These are phyloP conservation scores for Aspergillus oerlinghausenensis DNA, from an alignment of 2,329 filamentous ascomycete genomes.

Conservation along the genomic window DNA sequence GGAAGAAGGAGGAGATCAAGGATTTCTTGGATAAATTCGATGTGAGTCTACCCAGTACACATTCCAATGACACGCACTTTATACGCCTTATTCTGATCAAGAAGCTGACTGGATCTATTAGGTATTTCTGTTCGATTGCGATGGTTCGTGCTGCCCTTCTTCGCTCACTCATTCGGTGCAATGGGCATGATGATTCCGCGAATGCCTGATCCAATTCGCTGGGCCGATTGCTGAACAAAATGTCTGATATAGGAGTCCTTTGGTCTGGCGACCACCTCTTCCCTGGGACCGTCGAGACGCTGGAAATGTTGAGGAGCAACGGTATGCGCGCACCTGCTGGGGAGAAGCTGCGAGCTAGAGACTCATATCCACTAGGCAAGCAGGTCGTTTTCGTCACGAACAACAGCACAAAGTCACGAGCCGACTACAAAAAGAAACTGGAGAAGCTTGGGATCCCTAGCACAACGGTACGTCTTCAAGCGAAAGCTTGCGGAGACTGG, in stretches of 20 bases:
- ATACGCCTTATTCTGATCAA: neutral
- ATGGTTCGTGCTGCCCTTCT: slow-evolving; percentile 59
- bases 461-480: slow-evolving; percentile 49
- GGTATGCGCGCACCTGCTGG: slow-evolving; percentile 47
- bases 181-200: slow-evolving; percentile 1
- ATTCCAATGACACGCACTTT: neutral
- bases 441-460: slow-evolving; percentile 73
- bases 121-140: slow-evolving; percentile 94
- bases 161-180: slow-evolving; percentile 1
- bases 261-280: slow-evolving; percentile 95
- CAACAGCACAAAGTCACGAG: slow-evolving; percentile 94
- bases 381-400: slow-evolving; percentile 95
- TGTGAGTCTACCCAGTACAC: slow-evolving; percentile 53
- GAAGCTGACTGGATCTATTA: slow-evolving; percentile 36
- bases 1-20: slow-evolving; percentile 69
- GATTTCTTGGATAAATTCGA: slow-evolving; percentile 89
- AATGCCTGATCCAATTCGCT: neutral
- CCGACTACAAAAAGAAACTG: slow-evolving; percentile 91
- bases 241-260: slow-evolving; percentile 67
- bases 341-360: slow-evolving; percentile 3
- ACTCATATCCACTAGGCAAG: slow-evolving; percentile 60
- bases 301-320: slow-evolving; percentile 75
- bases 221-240: slow-evolving; percentile 30
- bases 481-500: neutral
- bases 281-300: slow-evolving; percentile 75